Base-by-base conservation (phyloP, 116 monocot genomes). In the Papilionanthe hybrid region DNA sequence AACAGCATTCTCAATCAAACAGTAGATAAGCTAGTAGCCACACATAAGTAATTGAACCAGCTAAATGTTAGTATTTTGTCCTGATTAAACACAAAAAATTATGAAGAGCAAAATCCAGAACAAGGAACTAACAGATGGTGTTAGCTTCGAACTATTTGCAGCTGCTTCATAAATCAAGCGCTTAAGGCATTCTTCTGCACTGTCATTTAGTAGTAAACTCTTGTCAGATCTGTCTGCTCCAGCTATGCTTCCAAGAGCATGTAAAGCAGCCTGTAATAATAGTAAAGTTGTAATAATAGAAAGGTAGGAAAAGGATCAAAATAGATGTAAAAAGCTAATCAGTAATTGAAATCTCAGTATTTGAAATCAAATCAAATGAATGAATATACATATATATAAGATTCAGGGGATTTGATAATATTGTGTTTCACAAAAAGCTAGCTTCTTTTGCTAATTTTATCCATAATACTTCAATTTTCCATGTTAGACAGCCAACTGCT, bases 161-260 rank as follows among this genome's bases (percentile, higher is more conserved):
- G 98, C 98, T 47, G 83, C 79, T 55, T 50, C 80, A 89, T 95
- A 94, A 76, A 91, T 83, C 55, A 95, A 81, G n/a, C 76, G 78
- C 76, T 81, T 86, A 50, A 99, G 90, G 69, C 80, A 83, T 19
- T 87, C 89, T 78, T 99, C 98, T 44, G 91, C 98, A 84, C 77
- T 79, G 11, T 72, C 75, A 77, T 82, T 79, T 66, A 99, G 88
- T 55, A 93, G 28, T 41, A 83, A 69, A 17, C 67, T 89, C 32
- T 88, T 83, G 71, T 89, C 83, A 63, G 89, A 71, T 42, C 95
- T 82, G 55, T 86, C 78, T 15, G 85, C 86, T 80, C 98, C 98
- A 85, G 84, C 87, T 68, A 98, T 93, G 80, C 82, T 93, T 73
- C 90, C 94, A 84, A 98, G 87, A 20, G 95, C 90, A 89, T 88